Conservation (phyloP, 179 eudicot species). For the Amaranthus tricolor region DNA sequence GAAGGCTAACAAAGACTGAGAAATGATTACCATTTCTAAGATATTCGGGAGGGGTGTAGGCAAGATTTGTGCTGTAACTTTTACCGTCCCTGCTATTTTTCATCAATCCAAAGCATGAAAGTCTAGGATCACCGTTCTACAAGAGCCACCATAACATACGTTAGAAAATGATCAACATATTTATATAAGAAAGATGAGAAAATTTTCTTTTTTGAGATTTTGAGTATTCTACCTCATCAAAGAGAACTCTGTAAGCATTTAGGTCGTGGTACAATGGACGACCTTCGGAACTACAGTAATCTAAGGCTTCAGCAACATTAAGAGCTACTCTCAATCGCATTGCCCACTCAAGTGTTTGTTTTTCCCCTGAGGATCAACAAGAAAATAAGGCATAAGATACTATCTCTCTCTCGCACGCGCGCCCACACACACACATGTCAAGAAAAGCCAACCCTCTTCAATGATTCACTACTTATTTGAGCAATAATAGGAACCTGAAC, state of each 20-base stretch:
- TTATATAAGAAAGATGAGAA: background rate
- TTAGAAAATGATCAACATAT: conserved; percentile 12
- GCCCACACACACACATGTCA: too few relatives aligned
- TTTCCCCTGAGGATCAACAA: conserved; percentile 59
- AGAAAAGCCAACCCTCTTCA: background rate
- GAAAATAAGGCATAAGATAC: background rate
- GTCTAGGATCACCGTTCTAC: conserved; percentile 91
- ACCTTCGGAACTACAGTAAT: conserved; percentile 76
- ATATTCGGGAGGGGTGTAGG: conserved; percentile 88
- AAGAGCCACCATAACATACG: conserved; percentile 24
- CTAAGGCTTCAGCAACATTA: conserved; percentile 81
- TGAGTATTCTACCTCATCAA: conserved; percentile 57
- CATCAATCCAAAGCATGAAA: conserved; percentile 90
- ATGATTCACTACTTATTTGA: too few relatives aligned
- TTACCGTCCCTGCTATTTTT: conserved; percentile 90
- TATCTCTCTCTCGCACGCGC: too few relatives aligned
- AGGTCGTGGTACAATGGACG: conserved; percentile 82
- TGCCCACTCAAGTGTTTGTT: conserved; percentile 87
- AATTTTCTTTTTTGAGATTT: background rate
- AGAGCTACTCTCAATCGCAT: conserved; percentile 83
- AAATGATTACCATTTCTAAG: conserved; percentile 62
- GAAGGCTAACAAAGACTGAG: conserved; percentile 5
- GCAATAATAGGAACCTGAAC: too few relatives aligned
- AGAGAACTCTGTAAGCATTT: conserved; percentile 88
- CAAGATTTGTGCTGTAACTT: conserved; percentile 93